These are phyloP conservation scores for Pyrenochaeta sp. DNA, from an alignment of 2,329 filamentous ascomycete genomes.

Conservation along the genomic window DNA sequence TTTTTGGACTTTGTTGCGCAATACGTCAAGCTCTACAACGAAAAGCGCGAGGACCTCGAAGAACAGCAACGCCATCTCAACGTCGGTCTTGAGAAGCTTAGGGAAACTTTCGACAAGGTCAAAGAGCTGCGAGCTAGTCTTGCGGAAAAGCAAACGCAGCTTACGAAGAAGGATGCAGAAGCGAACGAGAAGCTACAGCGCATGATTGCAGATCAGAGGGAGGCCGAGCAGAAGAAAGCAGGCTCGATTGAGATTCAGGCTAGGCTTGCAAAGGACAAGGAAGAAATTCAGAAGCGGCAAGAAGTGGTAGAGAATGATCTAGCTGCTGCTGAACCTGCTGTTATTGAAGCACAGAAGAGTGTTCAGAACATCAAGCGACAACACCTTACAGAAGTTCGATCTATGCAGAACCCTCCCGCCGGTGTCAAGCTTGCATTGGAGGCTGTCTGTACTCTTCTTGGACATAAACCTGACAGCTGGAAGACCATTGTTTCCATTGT, in stretches of 20 bases:
- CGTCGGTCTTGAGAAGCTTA: slow-evolving; percentile 94
- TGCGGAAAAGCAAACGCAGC: slow-evolving; percentile 90
- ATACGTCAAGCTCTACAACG: slow-evolving; percentile 95
- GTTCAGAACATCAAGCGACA: slow-evolving; percentile 99
- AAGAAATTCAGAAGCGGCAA: slow-evolving; percentile 81
- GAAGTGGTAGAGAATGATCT: slow-evolving; percentile 88
- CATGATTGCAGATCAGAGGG: slow-evolving; percentile 95
- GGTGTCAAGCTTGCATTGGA: slow-evolving; percentile 93
- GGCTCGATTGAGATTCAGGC: slow-evolving; percentile 89
- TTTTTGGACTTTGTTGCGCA: slow-evolving; percentile 98
- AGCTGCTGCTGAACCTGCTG: slow-evolving; percentile 90
- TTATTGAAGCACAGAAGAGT: slow-evolving; percentile 90
- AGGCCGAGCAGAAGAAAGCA: slow-evolving; percentile 90
- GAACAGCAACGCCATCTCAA: slow-evolving; percentile 99
- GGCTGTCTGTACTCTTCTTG: slow-evolving; percentile 93
- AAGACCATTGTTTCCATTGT: slow-evolving; percentile 89
- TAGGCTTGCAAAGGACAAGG: slow-evolving; percentile 87
- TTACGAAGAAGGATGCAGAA: slow-evolving; percentile 92
- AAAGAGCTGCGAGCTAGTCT: slow-evolving; percentile 89
- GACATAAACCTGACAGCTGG: slow-evolving; percentile 90
- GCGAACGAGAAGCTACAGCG: slow-evolving; percentile 96
- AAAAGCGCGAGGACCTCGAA: slow-evolving; percentile 97
- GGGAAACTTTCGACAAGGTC: slow-evolving; percentile 97
- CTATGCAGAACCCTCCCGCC: slow-evolving; percentile 90
- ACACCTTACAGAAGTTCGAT: slow-evolving; percentile 95